Evolutionary conservation across 2,329 filamentous ascomycete genomes (phyloP).

Genomic region (Paracoccidioides lutzii): DNA sequence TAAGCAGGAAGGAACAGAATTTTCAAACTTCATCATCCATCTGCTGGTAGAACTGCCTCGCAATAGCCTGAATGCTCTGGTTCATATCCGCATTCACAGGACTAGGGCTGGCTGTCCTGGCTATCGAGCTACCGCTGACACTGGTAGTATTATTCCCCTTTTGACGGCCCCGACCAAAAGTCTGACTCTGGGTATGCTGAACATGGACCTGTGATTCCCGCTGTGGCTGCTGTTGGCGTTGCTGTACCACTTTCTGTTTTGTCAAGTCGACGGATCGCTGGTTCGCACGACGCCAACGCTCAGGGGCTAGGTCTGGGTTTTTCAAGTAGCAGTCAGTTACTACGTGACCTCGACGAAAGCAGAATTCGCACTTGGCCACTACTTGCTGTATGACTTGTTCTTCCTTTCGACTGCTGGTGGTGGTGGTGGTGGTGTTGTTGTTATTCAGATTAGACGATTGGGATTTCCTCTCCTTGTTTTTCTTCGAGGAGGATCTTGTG

Average conservation of each 20-base stretch:
- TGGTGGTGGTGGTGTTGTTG: neutral
- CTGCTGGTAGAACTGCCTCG: neutral
- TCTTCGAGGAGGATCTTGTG: neutral
- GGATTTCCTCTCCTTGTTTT: neutral
- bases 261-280: neutral
- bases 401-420: neutral
- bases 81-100: neutral
- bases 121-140: neutral
- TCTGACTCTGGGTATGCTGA: neutral
- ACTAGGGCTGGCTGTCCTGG: neutral
- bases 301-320: neutral
- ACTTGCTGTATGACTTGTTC: neutral
- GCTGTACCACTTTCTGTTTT: neutral
- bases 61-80: neutral
- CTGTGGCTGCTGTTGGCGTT: neutral
- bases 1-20: neutral
- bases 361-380: neutral
- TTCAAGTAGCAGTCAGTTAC: neutral
- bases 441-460: neutral
- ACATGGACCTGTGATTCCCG: neutral
- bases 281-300: neutral
- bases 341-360: neutral
- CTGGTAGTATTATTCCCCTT: neutral
- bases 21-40: slow-evolving; percentile 1
- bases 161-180: neutral